A percentile compares a stretch with the other conserved stretches of the same genome.
These are phyloP conservation scores for Lepraria neglecta DNA, from an alignment of 495 filamentous ascomycete species.

Conservation along the genomic window DNA sequence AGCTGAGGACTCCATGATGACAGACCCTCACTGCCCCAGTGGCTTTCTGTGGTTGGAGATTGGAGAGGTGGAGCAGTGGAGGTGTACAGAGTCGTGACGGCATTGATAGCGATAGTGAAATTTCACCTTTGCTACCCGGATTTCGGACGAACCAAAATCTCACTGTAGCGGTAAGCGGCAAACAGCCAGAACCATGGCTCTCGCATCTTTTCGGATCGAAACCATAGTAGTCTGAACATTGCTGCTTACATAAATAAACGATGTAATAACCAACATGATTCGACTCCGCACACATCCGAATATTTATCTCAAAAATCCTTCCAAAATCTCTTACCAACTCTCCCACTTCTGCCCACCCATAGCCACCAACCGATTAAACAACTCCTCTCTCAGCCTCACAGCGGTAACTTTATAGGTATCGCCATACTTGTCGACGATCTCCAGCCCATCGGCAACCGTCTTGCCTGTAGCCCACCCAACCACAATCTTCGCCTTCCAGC, in stretches of 20 bases:
- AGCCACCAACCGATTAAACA: constrained; percentile 79
- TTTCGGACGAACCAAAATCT: neutral
- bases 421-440: constrained; percentile 54
- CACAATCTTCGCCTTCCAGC: constrained; percentile 82
- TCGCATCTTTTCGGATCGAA: too few relatives aligned
- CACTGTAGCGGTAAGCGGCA: too few relatives aligned
- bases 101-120: neutral
- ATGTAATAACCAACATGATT: too few relatives aligned
- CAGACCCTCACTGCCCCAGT: neutral
- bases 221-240: too few relatives aligned
- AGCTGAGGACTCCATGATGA: neutral
- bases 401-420: constrained; percentile 60
- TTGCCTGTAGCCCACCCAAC: constrained; percentile 74
- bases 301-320: neutral
- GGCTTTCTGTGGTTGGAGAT: too few relatives aligned
- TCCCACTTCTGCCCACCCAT: constrained; percentile 88
- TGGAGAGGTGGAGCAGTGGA: too few relatives aligned
- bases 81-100: neutral
- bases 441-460: constrained; percentile 72
- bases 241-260: too few relatives aligned
- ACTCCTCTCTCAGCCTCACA: constrained; percentile 65
- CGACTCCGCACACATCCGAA: too few relatives aligned
- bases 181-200: too few relatives aligned
- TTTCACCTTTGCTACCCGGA: constrained; percentile 1
- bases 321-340: constrained; percentile 49